Base-by-base conservation (phyloP, 2,329 filamentous ascomycete genomes). In the Sphaerulina vaccinii region DNA sequence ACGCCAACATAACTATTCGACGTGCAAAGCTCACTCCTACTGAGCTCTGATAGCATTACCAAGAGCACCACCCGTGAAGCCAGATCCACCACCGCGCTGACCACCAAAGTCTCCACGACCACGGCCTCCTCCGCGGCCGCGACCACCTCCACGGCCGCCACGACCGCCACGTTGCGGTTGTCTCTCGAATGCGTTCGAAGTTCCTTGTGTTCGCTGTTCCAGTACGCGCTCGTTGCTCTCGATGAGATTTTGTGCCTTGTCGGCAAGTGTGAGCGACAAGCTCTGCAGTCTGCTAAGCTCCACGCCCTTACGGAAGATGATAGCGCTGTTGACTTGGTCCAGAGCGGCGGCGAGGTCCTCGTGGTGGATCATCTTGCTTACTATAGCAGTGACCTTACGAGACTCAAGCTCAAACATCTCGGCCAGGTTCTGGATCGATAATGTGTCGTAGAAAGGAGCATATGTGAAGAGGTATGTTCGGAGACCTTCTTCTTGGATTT, bases 351-450 rank as follows among this genome's bases (percentile, higher is more conserved):
- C 89, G 43, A 99, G 85, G 74, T 99, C 93, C 75, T 99, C 93
- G 78, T 99, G 93, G 66, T 90, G 95, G 73, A 99, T 97, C 93
- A 99, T 99, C 79, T 95, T 95, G 81, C 90, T 95, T 67, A 99
- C 85, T 50, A 99, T 85, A 29, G 93, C 90, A n/a, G 88, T 80
- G 45, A 96, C 91, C 81, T 97, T 97, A 75, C 86, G 83, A 63
- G 86, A 78, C 51, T 91, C 82, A 19, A 99, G 85, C 75, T 99
- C 93, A 72, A 99, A 99, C 93, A 99, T 99, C 61, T 78, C 79
- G 57, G 90, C 86, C 55, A 99, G 81, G 19, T 91, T 95, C 61
- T 83, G 79, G 63, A 96, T 81, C 55, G 90, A 86, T 54, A 99
- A 84, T 18, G 93, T 97, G 76, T 99, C 93, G 79, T 99, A 99